Evolutionary conservation across 768 basidiomycete species (phyloP).

Genomic region (Hortiboletus campestris): DNA sequence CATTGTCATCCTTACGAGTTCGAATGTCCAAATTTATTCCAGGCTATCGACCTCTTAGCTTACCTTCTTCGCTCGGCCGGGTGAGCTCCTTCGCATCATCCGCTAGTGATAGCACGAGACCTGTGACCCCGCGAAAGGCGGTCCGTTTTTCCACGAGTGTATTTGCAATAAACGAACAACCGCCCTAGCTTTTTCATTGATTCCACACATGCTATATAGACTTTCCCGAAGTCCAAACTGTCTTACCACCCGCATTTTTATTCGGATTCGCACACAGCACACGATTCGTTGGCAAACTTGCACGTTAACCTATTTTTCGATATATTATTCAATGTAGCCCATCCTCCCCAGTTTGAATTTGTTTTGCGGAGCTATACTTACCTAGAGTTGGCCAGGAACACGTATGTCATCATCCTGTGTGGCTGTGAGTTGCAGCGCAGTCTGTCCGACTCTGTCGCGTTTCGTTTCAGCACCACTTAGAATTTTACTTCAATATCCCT

Average conservation of each 20-base stretch:
- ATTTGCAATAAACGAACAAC: conserved; percentile 27
- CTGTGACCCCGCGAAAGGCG: conserved; percentile 52
- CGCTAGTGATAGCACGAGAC: conserved; percentile 35
- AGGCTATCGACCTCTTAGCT: conserved; percentile 39
- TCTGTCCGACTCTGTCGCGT: neutral
- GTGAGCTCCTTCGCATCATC: conserved; percentile 33
- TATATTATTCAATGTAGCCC: conserved; percentile 36
- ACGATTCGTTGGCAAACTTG: conserved; percentile 8
- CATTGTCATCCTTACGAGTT: conserved; percentile 41
- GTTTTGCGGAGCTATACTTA: neutral
- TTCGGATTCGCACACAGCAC: conserved; percentile 22
- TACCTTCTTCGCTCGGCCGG: conserved; percentile 33
- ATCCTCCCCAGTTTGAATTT: conserved; percentile 5
- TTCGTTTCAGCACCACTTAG: conserved; percentile 8
- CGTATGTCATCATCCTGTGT: conserved; percentile 24
- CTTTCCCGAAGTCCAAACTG: conserved; percentile 6
- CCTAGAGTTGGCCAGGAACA: neutral
- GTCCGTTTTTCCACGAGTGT: conserved; percentile 59
- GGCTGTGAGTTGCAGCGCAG: conserved; percentile 24
- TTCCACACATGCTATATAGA: conserved; percentile 2
- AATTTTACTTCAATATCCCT: neutral
- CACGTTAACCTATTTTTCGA: conserved; percentile 23
- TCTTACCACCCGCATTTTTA: conserved; percentile 22
- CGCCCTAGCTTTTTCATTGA: conserved; percentile 9
- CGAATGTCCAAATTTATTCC: conserved; percentile 55